Percentiles rank a stretch among this genome's conserved stretches.
Evolutionary conservation across 2,329 filamentous ascomycete genomes (phyloP).

Genomic region (Diaporthe ilicicola): DNA sequence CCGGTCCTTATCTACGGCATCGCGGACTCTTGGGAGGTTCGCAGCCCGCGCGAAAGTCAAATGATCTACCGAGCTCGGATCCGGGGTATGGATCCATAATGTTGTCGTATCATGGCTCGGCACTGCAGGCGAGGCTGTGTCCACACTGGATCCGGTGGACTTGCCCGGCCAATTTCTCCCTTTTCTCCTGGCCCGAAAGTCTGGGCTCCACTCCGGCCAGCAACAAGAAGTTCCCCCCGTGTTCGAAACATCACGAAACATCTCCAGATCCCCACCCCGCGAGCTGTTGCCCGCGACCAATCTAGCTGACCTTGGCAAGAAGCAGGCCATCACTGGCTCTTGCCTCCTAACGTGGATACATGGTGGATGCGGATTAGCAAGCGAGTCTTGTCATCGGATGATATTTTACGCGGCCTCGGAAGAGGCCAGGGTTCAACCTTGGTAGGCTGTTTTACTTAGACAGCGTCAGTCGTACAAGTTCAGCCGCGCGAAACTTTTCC

Average conservation of each 20-base stretch:
- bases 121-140: neutral
- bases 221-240: neutral
- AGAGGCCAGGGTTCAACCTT: neutral
- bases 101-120: neutral
- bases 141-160: neutral
- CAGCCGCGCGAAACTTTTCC: too few relatives aligned
- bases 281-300: neutral
- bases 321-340: neutral
- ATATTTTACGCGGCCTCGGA: neutral
- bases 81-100: constrained; percentile 5
- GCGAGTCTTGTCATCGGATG: neutral
- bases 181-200: constrained; percentile 11
- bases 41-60: neutral
- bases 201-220: neutral
- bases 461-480: neutral
- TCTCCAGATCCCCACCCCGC: neutral
- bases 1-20: neutral
- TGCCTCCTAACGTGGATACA: neutral
- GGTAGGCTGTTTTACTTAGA: neutral
- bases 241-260: constrained; percentile 22
- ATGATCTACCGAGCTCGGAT: neutral
- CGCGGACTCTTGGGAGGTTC: neutral
- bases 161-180: constrained; percentile 3
- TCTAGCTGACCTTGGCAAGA: neutral
- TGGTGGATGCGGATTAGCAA: neutral